phyloP scores from a whole-genome alignment of 768 basidiomycete species.

The Suillus ampliporus region DNA sequence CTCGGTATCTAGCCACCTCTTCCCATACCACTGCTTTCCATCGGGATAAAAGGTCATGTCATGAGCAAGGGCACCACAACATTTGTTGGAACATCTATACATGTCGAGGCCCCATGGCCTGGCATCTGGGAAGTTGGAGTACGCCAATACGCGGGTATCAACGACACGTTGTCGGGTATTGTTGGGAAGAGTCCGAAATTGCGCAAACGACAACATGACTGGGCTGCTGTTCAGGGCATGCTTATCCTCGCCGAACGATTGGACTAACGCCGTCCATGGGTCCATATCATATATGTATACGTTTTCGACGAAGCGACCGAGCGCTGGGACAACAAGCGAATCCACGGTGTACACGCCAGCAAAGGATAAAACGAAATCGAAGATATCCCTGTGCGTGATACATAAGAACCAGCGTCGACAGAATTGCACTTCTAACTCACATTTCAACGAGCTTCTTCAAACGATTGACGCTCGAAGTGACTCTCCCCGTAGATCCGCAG shows the following conservation, averaged over 20 bases:
- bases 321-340: background rate
- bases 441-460: background rate
- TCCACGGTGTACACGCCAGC: background rate
- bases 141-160: background rate
- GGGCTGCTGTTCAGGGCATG: background rate
- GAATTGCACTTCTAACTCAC: too few species aligned
- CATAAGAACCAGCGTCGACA: too few species aligned
- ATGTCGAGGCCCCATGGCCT: conserved; percentile 7
- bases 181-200: background rate
- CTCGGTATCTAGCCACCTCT: background rate
- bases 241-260: background rate
- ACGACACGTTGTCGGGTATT: background rate
- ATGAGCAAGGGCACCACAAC: background rate
- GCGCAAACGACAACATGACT: background rate
- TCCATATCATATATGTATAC: conserved; percentile 1
- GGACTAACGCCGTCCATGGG: background rate
- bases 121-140: background rate
- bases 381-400: background rate
- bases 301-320: background rate
- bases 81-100: background rate
- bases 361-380: conserved; percentile 9
- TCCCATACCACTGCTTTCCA: background rate
- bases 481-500: background rate
- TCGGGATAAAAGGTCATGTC: background rate
- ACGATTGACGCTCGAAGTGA: background rate